Evolutionary conservation across 176 grass and related monocot genomes (phyloP).

Genomic region (Elymus sibiricus): DNA sequence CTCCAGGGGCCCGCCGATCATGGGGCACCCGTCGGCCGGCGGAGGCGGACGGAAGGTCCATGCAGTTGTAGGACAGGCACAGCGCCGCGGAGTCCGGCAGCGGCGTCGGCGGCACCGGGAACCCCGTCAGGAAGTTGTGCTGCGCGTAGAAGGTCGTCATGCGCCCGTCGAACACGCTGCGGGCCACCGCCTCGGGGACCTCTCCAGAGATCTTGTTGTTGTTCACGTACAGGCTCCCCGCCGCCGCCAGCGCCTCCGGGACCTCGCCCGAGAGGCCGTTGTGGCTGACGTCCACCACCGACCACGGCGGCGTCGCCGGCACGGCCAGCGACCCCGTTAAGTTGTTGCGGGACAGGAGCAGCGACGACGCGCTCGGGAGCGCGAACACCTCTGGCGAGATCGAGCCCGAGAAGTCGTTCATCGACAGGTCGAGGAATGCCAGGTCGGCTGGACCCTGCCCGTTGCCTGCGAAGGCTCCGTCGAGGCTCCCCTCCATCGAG

Average conservation of each 20-base stretch:
- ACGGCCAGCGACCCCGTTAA: slow-evolving; percentile 55
- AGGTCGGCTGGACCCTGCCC: slow-evolving; percentile 22
- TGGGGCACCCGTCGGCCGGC: slow-evolving; percentile 48
- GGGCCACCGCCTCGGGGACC: slow-evolving; percentile 41
- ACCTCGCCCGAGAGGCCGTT: slow-evolving; percentile 65
- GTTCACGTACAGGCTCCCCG: slow-evolving; percentile 65
- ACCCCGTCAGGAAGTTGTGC: slow-evolving; percentile 81
- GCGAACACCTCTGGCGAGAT: slow-evolving; percentile 55
- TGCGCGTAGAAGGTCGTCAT: slow-evolving; percentile 84
- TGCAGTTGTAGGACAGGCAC: slow-evolving; percentile 85
- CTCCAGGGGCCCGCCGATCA: slow-evolving; percentile 49
- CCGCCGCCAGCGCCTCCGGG: slow-evolving; percentile 49
- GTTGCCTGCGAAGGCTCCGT: slow-evolving; percentile 30
- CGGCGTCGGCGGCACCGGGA: slow-evolving; percentile 28
- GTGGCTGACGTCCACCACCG: slow-evolving; percentile 75
- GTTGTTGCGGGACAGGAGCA: slow-evolving; percentile 76
- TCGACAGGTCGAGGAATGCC: slow-evolving; percentile 61
- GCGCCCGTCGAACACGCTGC: slow-evolving; percentile 38
- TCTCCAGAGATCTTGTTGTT: slow-evolving; percentile 66
- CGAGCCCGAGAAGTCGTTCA: slow-evolving; percentile 57
- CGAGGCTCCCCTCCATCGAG: slow-evolving; percentile 52
- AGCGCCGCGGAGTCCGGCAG: slow-evolving; percentile 61
- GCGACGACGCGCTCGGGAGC: slow-evolving; percentile 47
- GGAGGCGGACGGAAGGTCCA: slow-evolving; percentile 42
- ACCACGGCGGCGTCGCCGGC: slow-evolving; percentile 41